Conservation (phyloP, 805 yeast species). For the Metschnikowia cubensis region DNA sequence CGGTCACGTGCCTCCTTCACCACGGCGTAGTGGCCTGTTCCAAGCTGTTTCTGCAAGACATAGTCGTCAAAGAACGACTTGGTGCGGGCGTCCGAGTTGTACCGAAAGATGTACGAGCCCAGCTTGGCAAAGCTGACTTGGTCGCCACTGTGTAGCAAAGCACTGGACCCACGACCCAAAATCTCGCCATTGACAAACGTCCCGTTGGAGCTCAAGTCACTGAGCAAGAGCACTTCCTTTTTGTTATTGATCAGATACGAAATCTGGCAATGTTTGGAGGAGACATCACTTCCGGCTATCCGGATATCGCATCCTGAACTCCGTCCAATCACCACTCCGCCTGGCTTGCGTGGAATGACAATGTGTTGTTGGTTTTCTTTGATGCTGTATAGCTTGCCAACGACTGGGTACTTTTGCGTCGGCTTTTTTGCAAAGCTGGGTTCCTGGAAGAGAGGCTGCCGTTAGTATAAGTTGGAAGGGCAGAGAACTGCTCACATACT, state of each 20-base stretch:
- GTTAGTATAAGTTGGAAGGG: slow-evolving; percentile 12
- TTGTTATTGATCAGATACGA: slow-evolving; percentile 35
- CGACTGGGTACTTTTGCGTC: slow-evolving; percentile 17
- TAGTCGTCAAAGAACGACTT: slow-evolving; percentile 55
- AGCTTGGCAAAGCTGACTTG: slow-evolving; percentile 52
- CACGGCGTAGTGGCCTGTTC: slow-evolving; percentile 79
- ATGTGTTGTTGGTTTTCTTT: slow-evolving; percentile 21
- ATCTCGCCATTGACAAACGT: slow-evolving; percentile 58
- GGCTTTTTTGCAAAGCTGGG: slow-evolving; percentile 16
- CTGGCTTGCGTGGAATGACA: slow-evolving; percentile 21
- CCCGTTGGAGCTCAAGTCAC: slow-evolving; percentile 64
- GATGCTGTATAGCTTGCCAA: slow-evolving; percentile 24
- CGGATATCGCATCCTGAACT: slow-evolving; percentile 57
- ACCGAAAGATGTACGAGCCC: slow-evolving; percentile 48
- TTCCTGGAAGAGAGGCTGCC: slow-evolving; percentile 13
- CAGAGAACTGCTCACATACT: slow-evolving; percentile 16
- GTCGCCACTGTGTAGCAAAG: slow-evolving; percentile 60
- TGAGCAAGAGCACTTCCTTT: slow-evolving; percentile 40
- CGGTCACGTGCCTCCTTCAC: slow-evolving; percentile 66
- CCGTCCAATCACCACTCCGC: slow-evolving; percentile 45
- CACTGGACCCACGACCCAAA: slow-evolving; percentile 46
- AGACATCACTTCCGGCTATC: slow-evolving; percentile 55
- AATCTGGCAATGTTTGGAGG: slow-evolving; percentile 61
- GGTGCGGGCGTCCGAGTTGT: slow-evolving; percentile 26
- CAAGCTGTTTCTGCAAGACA: slow-evolving; percentile 55